Conservation (phyloP, 2,329 filamentous ascomycete species). For the Emergomyces africanus region DNA sequence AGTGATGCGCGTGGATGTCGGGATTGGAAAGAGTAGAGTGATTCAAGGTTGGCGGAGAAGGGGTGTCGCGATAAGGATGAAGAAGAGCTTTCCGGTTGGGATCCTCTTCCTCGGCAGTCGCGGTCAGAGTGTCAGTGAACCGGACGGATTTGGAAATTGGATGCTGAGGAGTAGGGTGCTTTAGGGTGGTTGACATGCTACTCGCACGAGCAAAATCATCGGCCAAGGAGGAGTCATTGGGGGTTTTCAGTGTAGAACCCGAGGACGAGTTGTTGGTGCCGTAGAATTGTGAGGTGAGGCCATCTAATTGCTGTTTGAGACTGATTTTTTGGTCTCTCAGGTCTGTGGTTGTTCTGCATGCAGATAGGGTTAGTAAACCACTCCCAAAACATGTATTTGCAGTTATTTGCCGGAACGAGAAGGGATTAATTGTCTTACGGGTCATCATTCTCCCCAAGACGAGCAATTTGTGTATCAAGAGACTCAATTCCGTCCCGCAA, state of each 20-base stretch:
- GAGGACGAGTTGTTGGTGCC: conserved; percentile 40
- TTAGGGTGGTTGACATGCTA: conserved; percentile 26
- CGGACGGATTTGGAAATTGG: conserved; percentile 61
- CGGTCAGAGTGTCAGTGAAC: conserved; percentile 52
- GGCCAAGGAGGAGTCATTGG: conserved; percentile 52
- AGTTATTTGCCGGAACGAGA: conserved; percentile 3
- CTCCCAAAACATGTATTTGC: neutral
- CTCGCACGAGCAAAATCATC: conserved; percentile 53
- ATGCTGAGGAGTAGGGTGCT: conserved; percentile 33
- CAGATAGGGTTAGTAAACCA: neutral
- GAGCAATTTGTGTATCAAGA: conserved; percentile 51
- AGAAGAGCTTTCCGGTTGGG: conserved; percentile 48
- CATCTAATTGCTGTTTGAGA: conserved; percentile 61
- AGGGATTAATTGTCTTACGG: conserved; percentile 33
- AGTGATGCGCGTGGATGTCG: conserved; percentile 78
- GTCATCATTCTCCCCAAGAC: conserved; percentile 51
- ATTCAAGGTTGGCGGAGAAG: conserved; percentile 34
- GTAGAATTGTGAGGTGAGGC: conserved; percentile 70
- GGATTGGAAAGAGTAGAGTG: conserved; percentile 56
- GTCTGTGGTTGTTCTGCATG: conserved; percentile 27
- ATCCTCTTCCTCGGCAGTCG: conserved; percentile 36
- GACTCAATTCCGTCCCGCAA: conserved; percentile 66
- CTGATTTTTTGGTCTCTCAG: conserved; percentile 53
- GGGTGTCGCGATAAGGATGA: conserved; percentile 46
- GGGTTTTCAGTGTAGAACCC: conserved; percentile 41